Evolutionary conservation across 306 rosid genomes (phyloP).

Genomic region (Cicer chorassanicum): DNA sequence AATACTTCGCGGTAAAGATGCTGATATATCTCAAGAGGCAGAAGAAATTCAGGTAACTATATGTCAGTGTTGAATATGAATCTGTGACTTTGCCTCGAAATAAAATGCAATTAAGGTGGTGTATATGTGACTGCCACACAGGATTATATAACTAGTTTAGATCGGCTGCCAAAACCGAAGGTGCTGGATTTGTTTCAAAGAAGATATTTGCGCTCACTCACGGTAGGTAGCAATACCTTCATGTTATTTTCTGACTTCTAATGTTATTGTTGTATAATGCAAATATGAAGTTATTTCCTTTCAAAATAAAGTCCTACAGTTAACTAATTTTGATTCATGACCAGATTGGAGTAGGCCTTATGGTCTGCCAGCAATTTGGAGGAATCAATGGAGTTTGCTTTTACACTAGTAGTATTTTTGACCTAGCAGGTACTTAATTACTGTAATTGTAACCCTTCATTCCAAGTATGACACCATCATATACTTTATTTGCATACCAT

Average conservation of each 20-base stretch:
- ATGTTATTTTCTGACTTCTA: background rate
- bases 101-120: conserved; percentile 18
- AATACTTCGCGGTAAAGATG: conserved; percentile 79
- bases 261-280: background rate
- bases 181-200: conserved; percentile 75
- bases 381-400: conserved; percentile 89
- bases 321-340: conserved; percentile 18
- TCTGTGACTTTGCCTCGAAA: conserved; percentile 24
- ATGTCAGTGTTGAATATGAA: conserved; percentile 11
- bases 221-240: conserved; percentile 49
- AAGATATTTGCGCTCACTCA: conserved; percentile 76
- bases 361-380: conserved; percentile 93
- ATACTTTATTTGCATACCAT: background rate
- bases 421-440: conserved; percentile 67
- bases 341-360: conserved; percentile 86
- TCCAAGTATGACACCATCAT: conserved; percentile 15
- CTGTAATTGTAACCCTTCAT: conserved; percentile 3
- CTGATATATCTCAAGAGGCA: conserved; percentile 73
- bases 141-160: conserved; percentile 77
- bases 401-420: conserved; percentile 78
- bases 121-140: conserved; percentile 44
- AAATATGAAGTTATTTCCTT: background rate
- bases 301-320: background rate
- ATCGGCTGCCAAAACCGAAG: conserved; percentile 72
- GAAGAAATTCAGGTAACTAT: conserved; percentile 77